Evolutionary conservation across 2,329 filamentous ascomycete species (phyloP).

Genomic region (Calcarisporium arbuscula): DNA sequence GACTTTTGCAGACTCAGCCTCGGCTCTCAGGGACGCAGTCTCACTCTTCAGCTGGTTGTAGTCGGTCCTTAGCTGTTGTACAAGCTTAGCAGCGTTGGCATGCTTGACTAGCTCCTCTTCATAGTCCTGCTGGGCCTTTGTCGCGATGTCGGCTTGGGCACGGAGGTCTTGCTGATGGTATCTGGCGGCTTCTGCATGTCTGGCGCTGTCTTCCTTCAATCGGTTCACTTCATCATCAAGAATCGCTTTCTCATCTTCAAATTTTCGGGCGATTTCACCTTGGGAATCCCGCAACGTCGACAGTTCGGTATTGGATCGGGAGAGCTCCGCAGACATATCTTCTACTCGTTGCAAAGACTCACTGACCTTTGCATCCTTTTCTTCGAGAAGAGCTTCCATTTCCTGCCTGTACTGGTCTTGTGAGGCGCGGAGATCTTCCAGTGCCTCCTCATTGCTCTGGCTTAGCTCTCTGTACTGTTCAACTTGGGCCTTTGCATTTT

Average conservation of each 20-base stretch:
- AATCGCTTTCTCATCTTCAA: constrained; percentile 75
- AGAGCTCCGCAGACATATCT: constrained; percentile 76
- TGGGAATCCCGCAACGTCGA: constrained; percentile 74
- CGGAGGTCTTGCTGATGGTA: constrained; percentile 89
- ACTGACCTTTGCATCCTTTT: constrained; percentile 73
- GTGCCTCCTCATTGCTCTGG: constrained; percentile 78
- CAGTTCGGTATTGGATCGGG: constrained; percentile 74
- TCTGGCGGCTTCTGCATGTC: constrained; percentile 70
- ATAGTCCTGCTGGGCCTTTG: constrained; percentile 90
- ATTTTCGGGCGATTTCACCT: constrained; percentile 61
- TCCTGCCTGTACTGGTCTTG: constrained; percentile 86
- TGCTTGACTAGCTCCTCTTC: constrained; percentile 93
- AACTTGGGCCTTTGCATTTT: constrained; percentile 71
- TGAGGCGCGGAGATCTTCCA: constrained; percentile 71
- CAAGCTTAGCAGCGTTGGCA: constrained; percentile 82
- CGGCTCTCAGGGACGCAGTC: constrained; percentile 65
- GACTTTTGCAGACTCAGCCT: constrained; percentile 80
- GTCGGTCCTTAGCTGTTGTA: constrained; percentile 73
- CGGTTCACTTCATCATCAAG: constrained; percentile 74
- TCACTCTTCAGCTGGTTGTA: constrained; percentile 78
- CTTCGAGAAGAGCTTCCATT: constrained; percentile 65
- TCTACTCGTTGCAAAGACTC: constrained; percentile 80
- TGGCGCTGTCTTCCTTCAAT: constrained; percentile 77
- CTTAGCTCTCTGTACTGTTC: constrained; percentile 88
- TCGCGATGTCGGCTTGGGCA: constrained; percentile 86